phyloP scores from a whole-genome alignment of 305 asterid species.

The Nicotiana rustica region DNA sequence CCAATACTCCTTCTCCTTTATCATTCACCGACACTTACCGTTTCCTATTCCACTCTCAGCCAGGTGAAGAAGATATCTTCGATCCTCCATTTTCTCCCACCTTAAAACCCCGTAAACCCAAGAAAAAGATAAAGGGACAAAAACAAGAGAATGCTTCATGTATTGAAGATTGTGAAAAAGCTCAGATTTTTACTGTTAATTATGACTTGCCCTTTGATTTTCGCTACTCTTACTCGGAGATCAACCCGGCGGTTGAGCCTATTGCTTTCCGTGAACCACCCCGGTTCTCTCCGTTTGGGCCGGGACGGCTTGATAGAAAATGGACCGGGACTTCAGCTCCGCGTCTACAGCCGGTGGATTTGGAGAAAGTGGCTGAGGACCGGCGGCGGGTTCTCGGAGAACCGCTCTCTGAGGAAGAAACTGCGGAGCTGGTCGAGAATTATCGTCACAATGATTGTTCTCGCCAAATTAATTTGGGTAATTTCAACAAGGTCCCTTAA shows the following conservation, averaged over 20 bases:
- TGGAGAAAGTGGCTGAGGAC: constrained; percentile 59
- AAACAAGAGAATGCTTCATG: background rate
- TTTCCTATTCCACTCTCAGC: constrained; percentile 41
- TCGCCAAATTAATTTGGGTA: constrained; percentile 88
- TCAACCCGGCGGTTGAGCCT: constrained; percentile 65
- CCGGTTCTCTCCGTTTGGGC: constrained; percentile 85
- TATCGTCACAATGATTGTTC: constrained; percentile 75
- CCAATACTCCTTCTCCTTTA: constrained; percentile 22
- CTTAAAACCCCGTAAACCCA: constrained; percentile 40
- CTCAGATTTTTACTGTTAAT: constrained; percentile 39
- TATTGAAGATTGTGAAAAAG: constrained; percentile 13
- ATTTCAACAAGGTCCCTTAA: background rate
- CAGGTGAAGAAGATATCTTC: constrained; percentile 48
- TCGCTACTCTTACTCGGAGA: constrained; percentile 85
- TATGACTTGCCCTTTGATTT: constrained; percentile 79
- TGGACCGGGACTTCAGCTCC: constrained; percentile 88
- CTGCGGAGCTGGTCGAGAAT: constrained; percentile 75
- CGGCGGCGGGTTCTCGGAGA: constrained; percentile 64
- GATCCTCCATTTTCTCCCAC: constrained; percentile 74
- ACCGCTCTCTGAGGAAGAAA: constrained; percentile 70
- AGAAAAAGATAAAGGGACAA: constrained; percentile 36
- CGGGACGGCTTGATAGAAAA: constrained; percentile 77
- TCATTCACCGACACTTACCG: constrained; percentile 38
- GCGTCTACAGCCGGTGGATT: constrained; percentile 46
- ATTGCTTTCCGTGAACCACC: constrained; percentile 85